Conservation (phyloP, 1,284 basidiomycete species). For the Puccinia horiana region DNA sequence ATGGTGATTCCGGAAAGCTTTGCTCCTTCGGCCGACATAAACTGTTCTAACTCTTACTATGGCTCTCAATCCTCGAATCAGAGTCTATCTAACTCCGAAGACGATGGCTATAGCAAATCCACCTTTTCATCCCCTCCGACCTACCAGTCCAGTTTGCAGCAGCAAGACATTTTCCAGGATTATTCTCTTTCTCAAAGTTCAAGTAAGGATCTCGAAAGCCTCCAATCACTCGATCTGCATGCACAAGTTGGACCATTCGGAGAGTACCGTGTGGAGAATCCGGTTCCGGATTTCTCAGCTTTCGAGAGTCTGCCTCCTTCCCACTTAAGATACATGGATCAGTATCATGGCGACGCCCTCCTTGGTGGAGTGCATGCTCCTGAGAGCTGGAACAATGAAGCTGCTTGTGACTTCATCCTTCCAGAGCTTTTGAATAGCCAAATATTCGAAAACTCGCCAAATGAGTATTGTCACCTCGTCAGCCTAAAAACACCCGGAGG, state of each 20-base stretch:
- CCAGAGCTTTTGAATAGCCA: slow-evolving; percentile 24
- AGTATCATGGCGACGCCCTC: neutral
- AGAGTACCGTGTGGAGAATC: neutral
- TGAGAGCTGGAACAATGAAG: slow-evolving; percentile 9
- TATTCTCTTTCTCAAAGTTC: slow-evolving; percentile 6
- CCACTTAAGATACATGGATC: neutral
- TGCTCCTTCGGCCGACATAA: neutral
- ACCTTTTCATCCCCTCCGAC: slow-evolving; percentile 3
- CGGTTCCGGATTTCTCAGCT: neutral
- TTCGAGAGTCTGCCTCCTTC: neutral
- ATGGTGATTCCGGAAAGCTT: neutral
- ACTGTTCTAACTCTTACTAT: slow-evolving; percentile 1
- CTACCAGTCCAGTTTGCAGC: neutral
- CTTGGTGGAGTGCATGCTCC: neutral
- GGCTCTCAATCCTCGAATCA: slow-evolving; percentile 14
- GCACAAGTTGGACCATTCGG: slow-evolving; percentile 16
- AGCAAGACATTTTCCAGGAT: neutral
- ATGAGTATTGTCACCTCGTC: slow-evolving; percentile 1
- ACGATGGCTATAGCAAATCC: slow-evolving; percentile 17
- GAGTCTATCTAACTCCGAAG: slow-evolving; percentile 24
- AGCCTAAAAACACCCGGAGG: slow-evolving; percentile 21
- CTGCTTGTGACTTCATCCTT: neutral
- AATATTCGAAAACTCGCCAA: slow-evolving; percentile 8
- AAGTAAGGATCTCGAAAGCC: neutral
- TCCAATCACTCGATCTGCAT: neutral